Base-by-base conservation (phyloP, 306 rosid genomes). In the Cicer cuneatum region DNA sequence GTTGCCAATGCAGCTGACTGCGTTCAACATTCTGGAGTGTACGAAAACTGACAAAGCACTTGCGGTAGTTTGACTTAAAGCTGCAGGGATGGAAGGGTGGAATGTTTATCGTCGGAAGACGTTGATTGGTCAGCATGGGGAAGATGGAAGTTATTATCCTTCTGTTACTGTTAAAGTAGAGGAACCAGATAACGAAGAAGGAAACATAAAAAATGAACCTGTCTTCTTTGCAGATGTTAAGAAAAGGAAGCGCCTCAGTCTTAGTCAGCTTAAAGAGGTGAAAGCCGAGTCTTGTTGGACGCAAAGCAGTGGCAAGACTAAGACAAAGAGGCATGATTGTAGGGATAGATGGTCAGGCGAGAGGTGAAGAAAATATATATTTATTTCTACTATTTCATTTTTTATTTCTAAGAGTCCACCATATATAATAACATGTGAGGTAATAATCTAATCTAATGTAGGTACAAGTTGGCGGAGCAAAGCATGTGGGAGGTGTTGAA, bases 381-480 rank as follows among this genome's bases (percentile, higher is more conserved):
- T 77, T 75, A 16, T 56, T 74, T 7, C 21, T 38, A 5, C 35
- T 7, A 63, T 51, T 57, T 6, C 19, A 38, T 14, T 69, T 42
- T 38, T 6, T 48, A 14, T 42, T 57, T 51, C 14, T 35, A 51
- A n/a, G 5, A 33, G 57, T 46, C 16, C 18, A 19, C 21, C n/a
- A 35, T 56, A 12, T 12, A 16, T 59, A 33, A 33, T 59, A 24
- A 14, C 52, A 14, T 40, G 6, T 45, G 42, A 69, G 66, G 53
- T 59, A 7, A 71, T 38, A 57, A 11, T 61, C 38, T 80, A 21
- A 15, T 61, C 29, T 81, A 16, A 63, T 75, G 75, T 81, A 92
- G 98, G 87, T 90, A 87, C 84, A 65, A 79, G 69, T 63, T 71
- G 81, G 96, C 94, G 13, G 96, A 90, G 89, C 58, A 78, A 78